Evolutionary conservation across 1,284 basidiomycete genomes (phyloP).

Genomic region (Boletus semigastroideus): DNA sequence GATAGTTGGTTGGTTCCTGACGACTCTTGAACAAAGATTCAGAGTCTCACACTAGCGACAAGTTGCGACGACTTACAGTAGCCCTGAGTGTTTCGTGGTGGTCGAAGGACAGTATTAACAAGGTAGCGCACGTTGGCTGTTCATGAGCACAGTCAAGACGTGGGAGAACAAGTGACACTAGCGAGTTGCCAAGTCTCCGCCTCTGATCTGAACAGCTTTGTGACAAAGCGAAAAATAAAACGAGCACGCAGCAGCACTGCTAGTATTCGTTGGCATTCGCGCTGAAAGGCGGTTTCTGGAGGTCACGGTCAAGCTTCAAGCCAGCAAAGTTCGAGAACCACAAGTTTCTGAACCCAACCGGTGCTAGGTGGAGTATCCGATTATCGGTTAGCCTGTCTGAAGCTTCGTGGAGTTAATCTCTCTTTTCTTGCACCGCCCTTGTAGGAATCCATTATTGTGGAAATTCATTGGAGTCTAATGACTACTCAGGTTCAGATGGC

Average conservation of each 20-base stretch:
- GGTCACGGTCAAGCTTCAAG: neutral
- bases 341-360: too few species aligned
- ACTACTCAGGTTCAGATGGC: neutral
- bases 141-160: slow-evolving; percentile 22
- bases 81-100: slow-evolving; percentile 4
- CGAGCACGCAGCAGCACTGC: too few species aligned
- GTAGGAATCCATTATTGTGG: slow-evolving; percentile 1
- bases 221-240: slow-evolving; percentile 1
- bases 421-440: slow-evolving; percentile 11
- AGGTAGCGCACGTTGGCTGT: slow-evolving; percentile 1
- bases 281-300: too few species aligned
- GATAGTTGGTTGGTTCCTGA: slow-evolving; percentile 3
- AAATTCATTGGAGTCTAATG: neutral
- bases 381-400: neutral
- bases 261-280: too few species aligned
- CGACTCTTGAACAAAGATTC: neutral
- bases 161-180: slow-evolving; percentile 10
- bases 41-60: neutral
- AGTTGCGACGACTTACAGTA: slow-evolving; percentile 13
- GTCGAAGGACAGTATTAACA: slow-evolving; percentile 11
- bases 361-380: neutral
- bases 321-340: too few species aligned
- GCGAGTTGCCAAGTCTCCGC: neutral
- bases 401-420: neutral
- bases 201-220: slow-evolving; percentile 2